A percentile compares a stretch with the other conserved stretches of the same genome.
Conservation (phyloP, 2,329 filamentous ascomycete species). For the Penicillium sumatraense region DNA sequence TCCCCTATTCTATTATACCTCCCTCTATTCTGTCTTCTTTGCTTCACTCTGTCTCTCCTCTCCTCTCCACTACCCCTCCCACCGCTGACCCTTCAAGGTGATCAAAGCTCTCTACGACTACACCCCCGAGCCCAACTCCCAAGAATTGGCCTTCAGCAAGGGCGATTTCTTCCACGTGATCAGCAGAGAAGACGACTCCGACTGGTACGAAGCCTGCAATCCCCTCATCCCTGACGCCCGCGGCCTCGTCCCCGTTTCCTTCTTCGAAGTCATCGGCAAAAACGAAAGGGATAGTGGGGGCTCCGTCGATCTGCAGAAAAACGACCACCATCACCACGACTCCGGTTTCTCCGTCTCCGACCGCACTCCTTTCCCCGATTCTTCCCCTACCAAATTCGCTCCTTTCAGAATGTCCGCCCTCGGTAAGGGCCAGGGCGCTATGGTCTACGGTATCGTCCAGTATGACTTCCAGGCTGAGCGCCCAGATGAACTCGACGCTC, state of each 20-base stretch:
- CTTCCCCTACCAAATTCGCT: conserved; percentile 27
- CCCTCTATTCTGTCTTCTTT: too few relatives aligned
- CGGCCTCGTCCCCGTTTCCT: conserved; percentile 89
- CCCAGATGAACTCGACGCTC: conserved; percentile 94
- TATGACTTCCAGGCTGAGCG: conserved; percentile 96
- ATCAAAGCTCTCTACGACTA: conserved; percentile 97
- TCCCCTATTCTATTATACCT: conserved; percentile 1
- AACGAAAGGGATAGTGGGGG: conserved; percentile 86
- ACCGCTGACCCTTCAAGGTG: conserved; percentile 62
- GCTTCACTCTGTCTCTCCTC: too few relatives aligned
- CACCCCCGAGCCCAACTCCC: conserved; percentile 69
- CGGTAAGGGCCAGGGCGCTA: conserved; percentile 69
- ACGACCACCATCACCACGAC: conserved; percentile 83
- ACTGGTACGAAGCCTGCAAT: conserved; percentile 99
- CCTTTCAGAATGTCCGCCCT: conserved; percentile 50
- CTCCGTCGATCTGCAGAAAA: conserved; percentile 59
- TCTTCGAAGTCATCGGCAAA: conserved; percentile 90
- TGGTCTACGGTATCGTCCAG: conserved; percentile 96
- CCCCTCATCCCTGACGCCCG: conserved; percentile 81
- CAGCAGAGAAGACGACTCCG: conserved; percentile 86
- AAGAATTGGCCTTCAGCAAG: conserved; percentile 88
- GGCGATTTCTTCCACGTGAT: conserved; percentile 99
- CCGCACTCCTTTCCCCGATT: conserved; percentile 48
- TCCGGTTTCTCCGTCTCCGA: conserved; percentile 86
- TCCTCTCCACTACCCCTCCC: too few relatives aligned